phyloP scores from a whole-genome alignment of 2,329 filamentous ascomycete genomes.

The Penicillium sp. region DNA sequence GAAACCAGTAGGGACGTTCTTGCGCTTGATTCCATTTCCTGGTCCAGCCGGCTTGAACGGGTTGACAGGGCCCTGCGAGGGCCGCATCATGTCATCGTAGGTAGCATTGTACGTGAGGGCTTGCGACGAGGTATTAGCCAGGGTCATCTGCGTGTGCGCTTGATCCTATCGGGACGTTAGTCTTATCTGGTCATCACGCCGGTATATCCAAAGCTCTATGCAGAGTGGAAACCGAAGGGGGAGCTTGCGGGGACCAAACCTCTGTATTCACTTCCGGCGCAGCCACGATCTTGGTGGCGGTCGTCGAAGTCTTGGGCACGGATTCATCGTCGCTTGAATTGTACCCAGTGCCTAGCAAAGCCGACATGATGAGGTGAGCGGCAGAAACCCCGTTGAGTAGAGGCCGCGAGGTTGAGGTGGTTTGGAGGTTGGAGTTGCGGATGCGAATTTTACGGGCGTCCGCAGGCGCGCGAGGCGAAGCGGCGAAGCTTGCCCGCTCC shows the following conservation, averaged over 20 bases:
- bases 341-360: slow-evolving; percentile 50
- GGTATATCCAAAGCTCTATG: background rate
- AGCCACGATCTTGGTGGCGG: slow-evolving; percentile 48
- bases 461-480: slow-evolving; percentile 27
- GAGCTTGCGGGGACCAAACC: slow-evolving; percentile 53
- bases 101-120: slow-evolving; percentile 61
- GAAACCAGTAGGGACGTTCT: slow-evolving; percentile 81
- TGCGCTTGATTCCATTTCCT: slow-evolving; percentile 67
- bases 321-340: slow-evolving; percentile 56
- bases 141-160: slow-evolving; percentile 55
- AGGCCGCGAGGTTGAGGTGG: slow-evolving; percentile 7
- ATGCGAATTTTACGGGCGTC: slow-evolving; percentile 39
- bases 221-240: background rate
- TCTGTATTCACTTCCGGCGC: slow-evolving; percentile 60
- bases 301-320: slow-evolving; percentile 29
- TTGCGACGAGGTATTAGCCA: slow-evolving; percentile 56
- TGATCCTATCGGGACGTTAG: slow-evolving; percentile 52
- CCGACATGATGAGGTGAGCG: slow-evolving; percentile 40
- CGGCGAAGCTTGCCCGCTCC: background rate
- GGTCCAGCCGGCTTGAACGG: slow-evolving; percentile 69
- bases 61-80: slow-evolving; percentile 71
- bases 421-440: slow-evolving; percentile 11
- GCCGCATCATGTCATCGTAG: slow-evolving; percentile 72
- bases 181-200: slow-evolving; percentile 28
- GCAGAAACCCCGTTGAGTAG: slow-evolving; percentile 8